These are phyloP conservation scores for Citrus medica DNA, from an alignment of 345 rosid genomes.

Conservation along the genomic window DNA sequence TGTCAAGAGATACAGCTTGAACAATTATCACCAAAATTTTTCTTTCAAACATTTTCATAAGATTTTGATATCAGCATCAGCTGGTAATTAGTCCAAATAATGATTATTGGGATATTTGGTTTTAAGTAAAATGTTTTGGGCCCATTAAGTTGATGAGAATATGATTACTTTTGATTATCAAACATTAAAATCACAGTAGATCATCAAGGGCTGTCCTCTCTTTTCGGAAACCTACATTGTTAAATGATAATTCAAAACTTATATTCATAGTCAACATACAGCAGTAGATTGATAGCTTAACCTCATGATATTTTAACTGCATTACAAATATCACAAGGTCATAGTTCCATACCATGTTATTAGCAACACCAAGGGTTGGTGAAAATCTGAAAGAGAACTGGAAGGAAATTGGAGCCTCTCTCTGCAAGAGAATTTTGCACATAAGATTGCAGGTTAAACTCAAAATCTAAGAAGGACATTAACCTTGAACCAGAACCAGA, in stretches of 20 bases:
- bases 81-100: not conserved
- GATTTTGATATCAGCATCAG: not conserved
- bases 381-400: slow-evolving; percentile 83
- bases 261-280: not conserved
- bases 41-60: slow-evolving; percentile 4
- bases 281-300: not conserved
- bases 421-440: slow-evolving; percentile 46
- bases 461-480: not conserved
- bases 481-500: not conserved
- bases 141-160: not conserved
- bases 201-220: not conserved
- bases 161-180: not conserved
- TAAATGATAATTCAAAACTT: not conserved
- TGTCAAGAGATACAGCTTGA: slow-evolving; percentile 21
- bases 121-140: not conserved
- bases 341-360: slow-evolving; percentile 59
- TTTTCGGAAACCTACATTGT: not conserved
- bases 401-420: slow-evolving; percentile 34
- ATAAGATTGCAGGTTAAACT: slow-evolving; percentile 1
- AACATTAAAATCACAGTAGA: not conserved
- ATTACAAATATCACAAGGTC: not conserved
- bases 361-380: slow-evolving; percentile 50
- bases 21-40: slow-evolving; percentile 13
- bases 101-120: not conserved
- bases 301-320: not conserved